phyloP scores from a whole-genome alignment of 2,329 filamentous ascomycete genomes.

The Fusarium euwallaceae region DNA sequence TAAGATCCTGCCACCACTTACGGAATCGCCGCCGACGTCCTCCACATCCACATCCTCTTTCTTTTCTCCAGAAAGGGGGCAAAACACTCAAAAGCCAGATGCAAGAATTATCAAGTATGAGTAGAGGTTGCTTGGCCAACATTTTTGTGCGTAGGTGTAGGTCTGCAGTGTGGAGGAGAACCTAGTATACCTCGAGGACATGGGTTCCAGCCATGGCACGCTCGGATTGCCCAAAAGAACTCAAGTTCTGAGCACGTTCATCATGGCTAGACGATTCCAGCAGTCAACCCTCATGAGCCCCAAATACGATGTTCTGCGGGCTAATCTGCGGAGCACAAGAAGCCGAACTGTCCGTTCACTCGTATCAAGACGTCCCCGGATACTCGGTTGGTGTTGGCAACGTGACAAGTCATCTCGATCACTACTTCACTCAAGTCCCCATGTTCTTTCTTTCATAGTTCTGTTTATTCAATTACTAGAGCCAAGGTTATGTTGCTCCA shows the following conservation, averaged over 20 bases:
- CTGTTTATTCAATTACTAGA: conserved; percentile 35
- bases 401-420: not conserved
- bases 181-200: not conserved
- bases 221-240: not conserved
- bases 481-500: conserved; percentile 34
- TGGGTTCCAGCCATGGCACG: not conserved
- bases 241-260: not conserved
- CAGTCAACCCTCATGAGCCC: not conserved
- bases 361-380: not conserved
- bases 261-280: not conserved
- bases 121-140: not conserved
- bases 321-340: not conserved
- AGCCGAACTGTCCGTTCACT: not conserved
- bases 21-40: not conserved
- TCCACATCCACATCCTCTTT: not conserved
- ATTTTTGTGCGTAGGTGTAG: not conserved
- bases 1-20: not conserved
- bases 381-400: not conserved
- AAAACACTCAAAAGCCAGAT: not conserved
- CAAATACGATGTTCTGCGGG: not conserved
- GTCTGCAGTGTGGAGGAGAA: not conserved
- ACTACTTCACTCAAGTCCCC: not conserved
- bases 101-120: not conserved
- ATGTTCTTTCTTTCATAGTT: conserved; percentile 17
- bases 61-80: not conserved